Evolutionary conservation across 257 asterid species (phyloP).

Genomic region (Solanum arcanum): DNA sequence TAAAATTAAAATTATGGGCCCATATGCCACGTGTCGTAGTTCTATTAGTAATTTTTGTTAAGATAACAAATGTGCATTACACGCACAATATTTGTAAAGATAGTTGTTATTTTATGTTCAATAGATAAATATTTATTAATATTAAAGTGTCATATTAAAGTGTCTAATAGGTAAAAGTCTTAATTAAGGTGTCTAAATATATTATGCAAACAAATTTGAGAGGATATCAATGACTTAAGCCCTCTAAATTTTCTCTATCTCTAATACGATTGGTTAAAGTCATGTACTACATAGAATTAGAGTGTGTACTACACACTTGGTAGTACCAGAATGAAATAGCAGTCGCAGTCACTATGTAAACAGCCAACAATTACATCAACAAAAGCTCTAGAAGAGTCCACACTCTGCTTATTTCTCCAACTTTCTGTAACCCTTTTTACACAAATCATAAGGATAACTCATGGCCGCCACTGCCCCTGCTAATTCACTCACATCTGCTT

Average conservation of each 20-base stretch:
- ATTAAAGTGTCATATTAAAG: too few species aligned
- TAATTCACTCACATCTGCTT: constrained; percentile 21
- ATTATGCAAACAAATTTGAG: too few species aligned
- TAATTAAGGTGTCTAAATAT: too few species aligned
- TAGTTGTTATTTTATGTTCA: too few species aligned
- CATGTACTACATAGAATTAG: background rate
- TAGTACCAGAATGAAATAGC: background rate
- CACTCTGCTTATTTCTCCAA: background rate
- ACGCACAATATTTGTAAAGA: too few species aligned
- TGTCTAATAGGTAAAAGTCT: too few species aligned
- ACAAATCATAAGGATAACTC: background rate
- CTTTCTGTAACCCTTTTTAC: background rate
- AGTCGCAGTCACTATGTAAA: background rate
- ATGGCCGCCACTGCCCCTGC: background rate
- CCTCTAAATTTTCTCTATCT: background rate
- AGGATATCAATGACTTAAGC: too few species aligned
- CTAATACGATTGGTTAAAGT: background rate
- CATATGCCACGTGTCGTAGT: too few species aligned
- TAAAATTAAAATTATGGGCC: too few species aligned
- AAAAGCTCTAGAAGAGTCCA: background rate
- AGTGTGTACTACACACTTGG: background rate
- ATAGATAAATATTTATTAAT: too few species aligned
- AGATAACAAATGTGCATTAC: too few species aligned
- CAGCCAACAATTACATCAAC: background rate
- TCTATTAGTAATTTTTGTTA: too few species aligned